Conservation (phyloP, 306 rosid species). For the Inga leiocalycina region DNA sequence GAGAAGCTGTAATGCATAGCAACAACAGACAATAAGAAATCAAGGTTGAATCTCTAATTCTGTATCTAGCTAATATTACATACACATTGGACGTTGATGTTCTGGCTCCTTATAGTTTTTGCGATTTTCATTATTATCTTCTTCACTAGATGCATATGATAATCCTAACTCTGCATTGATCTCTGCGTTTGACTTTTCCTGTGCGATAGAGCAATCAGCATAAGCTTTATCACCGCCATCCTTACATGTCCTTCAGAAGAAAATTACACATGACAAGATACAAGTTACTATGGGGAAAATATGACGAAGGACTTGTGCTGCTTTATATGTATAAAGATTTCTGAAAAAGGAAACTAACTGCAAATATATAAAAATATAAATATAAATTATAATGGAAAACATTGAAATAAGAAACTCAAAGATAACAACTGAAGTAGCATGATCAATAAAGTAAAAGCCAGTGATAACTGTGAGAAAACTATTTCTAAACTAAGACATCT, state of each 20-base stretch:
- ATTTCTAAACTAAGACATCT: constrained; percentile 18
- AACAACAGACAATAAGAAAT: constrained; percentile 32
- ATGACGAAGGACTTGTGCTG: constrained; percentile 1
- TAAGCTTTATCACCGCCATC: constrained; percentile 69
- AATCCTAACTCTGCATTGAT: constrained; percentile 92
- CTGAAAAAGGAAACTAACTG: constrained; percentile 21
- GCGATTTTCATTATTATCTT: constrained; percentile 60
- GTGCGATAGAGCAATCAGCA: constrained; percentile 83
- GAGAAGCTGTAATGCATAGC: constrained; percentile 59
- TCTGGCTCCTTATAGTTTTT: constrained; percentile 64
- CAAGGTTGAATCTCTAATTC: constrained; percentile 19
- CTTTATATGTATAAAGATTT: background rate
- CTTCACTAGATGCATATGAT: constrained; percentile 85
- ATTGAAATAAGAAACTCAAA: constrained; percentile 25
- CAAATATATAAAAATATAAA: constrained; percentile 15
- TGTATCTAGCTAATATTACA: constrained; percentile 33
- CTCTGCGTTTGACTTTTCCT: constrained; percentile 97
- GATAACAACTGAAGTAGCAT: constrained; percentile 21
- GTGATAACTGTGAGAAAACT: constrained; percentile 14
- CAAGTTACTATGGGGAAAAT: background rate
- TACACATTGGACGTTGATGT: constrained; percentile 58
- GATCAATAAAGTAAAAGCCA: constrained; percentile 20
- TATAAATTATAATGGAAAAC: background rate
- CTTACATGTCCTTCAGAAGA: constrained; percentile 78
- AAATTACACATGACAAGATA: constrained; percentile 33